phyloP scores from a whole-genome alignment of 345 rosid genomes.

The Camelina laxa region DNA sequence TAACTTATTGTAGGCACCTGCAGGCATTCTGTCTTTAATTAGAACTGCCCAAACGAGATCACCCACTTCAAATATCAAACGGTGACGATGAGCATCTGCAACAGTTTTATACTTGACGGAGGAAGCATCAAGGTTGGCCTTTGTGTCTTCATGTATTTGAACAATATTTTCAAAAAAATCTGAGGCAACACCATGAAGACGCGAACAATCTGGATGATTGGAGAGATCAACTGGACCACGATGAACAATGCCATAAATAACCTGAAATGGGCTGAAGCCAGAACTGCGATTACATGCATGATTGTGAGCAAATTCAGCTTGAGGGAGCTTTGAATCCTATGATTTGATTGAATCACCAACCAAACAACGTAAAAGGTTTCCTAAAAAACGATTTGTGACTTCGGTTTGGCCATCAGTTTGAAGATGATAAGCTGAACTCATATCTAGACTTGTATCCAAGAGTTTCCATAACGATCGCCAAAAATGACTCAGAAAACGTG shows the following conservation, averaged over 20 bases:
- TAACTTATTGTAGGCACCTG: too few relatives aligned
- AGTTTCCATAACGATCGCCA: too few relatives aligned
- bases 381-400: neutral
- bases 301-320: neutral
- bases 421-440: too few relatives aligned
- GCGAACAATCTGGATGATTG: neutral
- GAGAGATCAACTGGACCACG: neutral
- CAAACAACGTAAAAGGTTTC: neutral
- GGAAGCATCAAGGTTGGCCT: too few relatives aligned
- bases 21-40: too few relatives aligned
- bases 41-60: too few relatives aligned
- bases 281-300: neutral
- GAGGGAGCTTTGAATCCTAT: neutral
- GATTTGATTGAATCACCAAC: neutral
- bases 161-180: neutral
- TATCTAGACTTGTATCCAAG: too few relatives aligned
- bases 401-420: neutral
- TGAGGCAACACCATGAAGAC: neutral
- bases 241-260: neutral
- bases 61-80: too few relatives aligned
- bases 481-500: too few relatives aligned
- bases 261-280: neutral
- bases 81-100: too few relatives aligned
- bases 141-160: neutral
- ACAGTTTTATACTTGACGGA: too few relatives aligned